Percentiles rank a stretch among this genome's conserved stretches.
These are phyloP conservation scores for Ceratocystis harringtonii DNA, from an alignment of 2,329 filamentous ascomycete genomes.

Conservation along the genomic window DNA sequence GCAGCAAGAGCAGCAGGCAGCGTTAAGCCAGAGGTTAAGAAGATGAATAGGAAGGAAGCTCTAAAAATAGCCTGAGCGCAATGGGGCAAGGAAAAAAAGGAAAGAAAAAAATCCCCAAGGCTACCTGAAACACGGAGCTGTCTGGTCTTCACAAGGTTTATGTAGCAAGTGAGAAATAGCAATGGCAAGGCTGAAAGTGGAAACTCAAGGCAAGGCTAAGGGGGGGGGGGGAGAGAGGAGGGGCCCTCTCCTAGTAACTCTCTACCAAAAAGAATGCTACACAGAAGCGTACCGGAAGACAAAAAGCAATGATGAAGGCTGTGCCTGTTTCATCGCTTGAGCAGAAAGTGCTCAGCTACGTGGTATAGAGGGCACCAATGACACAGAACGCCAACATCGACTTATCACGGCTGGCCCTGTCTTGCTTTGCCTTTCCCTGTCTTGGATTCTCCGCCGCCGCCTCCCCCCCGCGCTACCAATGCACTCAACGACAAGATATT, in stretches of 20 bases:
- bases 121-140: slow-evolving; percentile 9
- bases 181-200: not conserved
- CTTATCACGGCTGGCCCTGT: not conserved
- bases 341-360: not conserved
- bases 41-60: not conserved
- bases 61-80: too few species aligned
- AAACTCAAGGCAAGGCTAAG: not conserved
- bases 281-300: not conserved
- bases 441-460: too few species aligned
- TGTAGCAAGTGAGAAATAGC: not conserved
- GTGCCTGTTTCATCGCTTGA: slow-evolving; percentile 5
- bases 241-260: not conserved
- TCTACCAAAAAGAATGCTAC: not conserved
- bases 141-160: not conserved
- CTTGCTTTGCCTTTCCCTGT: too few species aligned
- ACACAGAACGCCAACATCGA: not conserved
- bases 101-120: not conserved
- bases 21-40: not conserved
- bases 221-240: not conserved
- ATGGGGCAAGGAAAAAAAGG: not conserved
- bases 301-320: not conserved
- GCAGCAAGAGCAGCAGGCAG: too few species aligned
- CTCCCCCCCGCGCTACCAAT: too few species aligned
- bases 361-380: not conserved
- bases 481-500: not conserved